These are phyloP conservation scores for Penicillium griseofulvum DNA, from an alignment of 2,329 filamentous ascomycete genomes.

Conservation along the genomic window DNA sequence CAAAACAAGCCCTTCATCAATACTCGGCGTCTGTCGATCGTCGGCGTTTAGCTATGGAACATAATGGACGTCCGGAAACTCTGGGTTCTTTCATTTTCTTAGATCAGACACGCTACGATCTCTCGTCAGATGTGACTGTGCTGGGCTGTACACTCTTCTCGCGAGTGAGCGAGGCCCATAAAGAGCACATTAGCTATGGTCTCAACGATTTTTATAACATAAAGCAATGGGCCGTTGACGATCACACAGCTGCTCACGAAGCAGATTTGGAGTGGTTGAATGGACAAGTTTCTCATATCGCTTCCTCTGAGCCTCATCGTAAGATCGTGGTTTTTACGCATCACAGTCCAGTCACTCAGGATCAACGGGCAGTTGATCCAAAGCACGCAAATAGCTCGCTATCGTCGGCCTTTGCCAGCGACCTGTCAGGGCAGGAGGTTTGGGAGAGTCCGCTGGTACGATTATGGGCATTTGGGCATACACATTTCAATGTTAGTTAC, in stretches of 20 bases:
- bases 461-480: constrained; percentile 52
- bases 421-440: constrained; percentile 40
- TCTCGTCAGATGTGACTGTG: constrained; percentile 39
- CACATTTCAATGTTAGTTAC: constrained; percentile 48
- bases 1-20: constrained; percentile 18
- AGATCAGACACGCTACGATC: constrained; percentile 40
- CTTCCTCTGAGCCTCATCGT: constrained; percentile 29
- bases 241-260: constrained; percentile 32
- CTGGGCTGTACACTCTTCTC: constrained; percentile 55
- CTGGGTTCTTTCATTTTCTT: constrained; percentile 44
- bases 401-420: constrained; percentile 43
- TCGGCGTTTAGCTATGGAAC: constrained; percentile 4
- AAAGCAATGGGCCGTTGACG: constrained; percentile 34
- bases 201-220: constrained; percentile 56
- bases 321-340: constrained; percentile 43
- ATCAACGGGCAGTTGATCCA: constrained; percentile 30
- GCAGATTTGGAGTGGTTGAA: constrained; percentile 42
- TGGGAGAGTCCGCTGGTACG: constrained; percentile 40
- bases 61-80: not conserved
- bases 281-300: constrained; percentile 33
- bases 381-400: constrained; percentile 33
- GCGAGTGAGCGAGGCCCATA: constrained; percentile 39
- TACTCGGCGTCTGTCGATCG: constrained; percentile 25
- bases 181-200: constrained; percentile 41
- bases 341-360: constrained; percentile 34